These are phyloP conservation scores for Talaromyces pinophilus DNA, from an alignment of 2,329 filamentous ascomycete genomes.

Conservation along the genomic window DNA sequence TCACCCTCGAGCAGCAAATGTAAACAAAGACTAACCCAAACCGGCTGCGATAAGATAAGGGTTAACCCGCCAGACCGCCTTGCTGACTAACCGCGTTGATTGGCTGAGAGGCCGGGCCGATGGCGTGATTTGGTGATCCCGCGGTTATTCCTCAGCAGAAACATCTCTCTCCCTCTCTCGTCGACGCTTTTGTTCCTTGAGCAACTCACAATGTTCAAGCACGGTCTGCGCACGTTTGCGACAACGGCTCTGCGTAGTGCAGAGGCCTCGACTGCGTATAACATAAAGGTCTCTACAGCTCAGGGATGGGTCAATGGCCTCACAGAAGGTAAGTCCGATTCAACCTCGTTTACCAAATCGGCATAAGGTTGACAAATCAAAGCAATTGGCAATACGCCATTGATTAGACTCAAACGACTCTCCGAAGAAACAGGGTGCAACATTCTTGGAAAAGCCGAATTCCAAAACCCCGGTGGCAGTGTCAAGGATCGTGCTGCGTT, in stretches of 20 bases:
- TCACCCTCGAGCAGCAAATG: conserved; percentile 38
- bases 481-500: conserved; percentile 96
- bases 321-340: conserved; percentile 66
- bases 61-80: conserved; percentile 30
- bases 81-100: conserved; percentile 31
- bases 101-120: conserved; percentile 24
- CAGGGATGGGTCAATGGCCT: conserved; percentile 78
- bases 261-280: conserved; percentile 59
- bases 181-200: neutral
- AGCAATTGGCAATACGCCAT: conserved; percentile 97
- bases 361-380: neutral
- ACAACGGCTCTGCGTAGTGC: conserved; percentile 60
- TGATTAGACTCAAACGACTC: conserved; percentile 85
- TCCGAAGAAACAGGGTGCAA: conserved; percentile 92
- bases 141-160: conserved; percentile 1
- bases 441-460: conserved; percentile 94
- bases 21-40: conserved; percentile 29
- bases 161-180: neutral
- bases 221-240: conserved; percentile 67
- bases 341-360: neutral
- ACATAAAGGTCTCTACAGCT: conserved; percentile 72
- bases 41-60: conserved; percentile 36
- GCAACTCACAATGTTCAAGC: conserved; percentile 64
- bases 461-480: conserved; percentile 95
- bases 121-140: conserved; percentile 15